Evolutionary conservation across 371 early-diverging fungal species (phyloP).

Genomic region (Saksenaea vasiformis): DNA sequence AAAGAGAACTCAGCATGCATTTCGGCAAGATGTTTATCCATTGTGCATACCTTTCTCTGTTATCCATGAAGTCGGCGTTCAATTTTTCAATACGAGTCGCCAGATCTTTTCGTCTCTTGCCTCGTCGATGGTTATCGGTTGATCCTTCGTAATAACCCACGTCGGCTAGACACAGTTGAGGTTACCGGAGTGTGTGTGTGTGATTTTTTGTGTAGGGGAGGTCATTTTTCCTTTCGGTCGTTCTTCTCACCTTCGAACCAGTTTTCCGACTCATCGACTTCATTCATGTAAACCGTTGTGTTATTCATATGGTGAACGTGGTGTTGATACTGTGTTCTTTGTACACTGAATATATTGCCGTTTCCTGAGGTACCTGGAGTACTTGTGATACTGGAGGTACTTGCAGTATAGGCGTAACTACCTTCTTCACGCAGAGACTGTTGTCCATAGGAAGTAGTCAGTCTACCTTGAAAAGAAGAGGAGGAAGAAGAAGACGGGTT

Average conservation of each 20-base stretch:
- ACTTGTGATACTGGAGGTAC: not conserved
- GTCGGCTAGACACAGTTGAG: slow-evolving; percentile 1
- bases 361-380: not conserved
- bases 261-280: slow-evolving; percentile 21
- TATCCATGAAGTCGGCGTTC: slow-evolving; percentile 43
- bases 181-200: not conserved
- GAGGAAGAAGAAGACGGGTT: not conserved
- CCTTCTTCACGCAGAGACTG: not conserved
- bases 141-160: slow-evolving; percentile 11
- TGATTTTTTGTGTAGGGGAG: not conserved
- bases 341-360: not conserved
- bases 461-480: not conserved
- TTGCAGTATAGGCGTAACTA: slow-evolving; percentile 1
- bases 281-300: slow-evolving; percentile 10
- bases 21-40: not conserved
- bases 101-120: slow-evolving; percentile 41
- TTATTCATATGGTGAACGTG: slow-evolving; percentile 10
- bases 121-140: slow-evolving; percentile 31
- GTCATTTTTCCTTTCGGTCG: not conserved
- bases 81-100: slow-evolving; percentile 35
- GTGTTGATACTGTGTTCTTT: slow-evolving; percentile 8
- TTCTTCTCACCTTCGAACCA: slow-evolving; percentile 23
- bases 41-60: slow-evolving; percentile 36
- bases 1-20: slow-evolving; percentile 6
- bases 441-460: slow-evolving; percentile 3